Base-by-base conservation (phyloP, 2,329 filamentous ascomycete genomes). In the Endoconidiophora laricicola region DNA sequence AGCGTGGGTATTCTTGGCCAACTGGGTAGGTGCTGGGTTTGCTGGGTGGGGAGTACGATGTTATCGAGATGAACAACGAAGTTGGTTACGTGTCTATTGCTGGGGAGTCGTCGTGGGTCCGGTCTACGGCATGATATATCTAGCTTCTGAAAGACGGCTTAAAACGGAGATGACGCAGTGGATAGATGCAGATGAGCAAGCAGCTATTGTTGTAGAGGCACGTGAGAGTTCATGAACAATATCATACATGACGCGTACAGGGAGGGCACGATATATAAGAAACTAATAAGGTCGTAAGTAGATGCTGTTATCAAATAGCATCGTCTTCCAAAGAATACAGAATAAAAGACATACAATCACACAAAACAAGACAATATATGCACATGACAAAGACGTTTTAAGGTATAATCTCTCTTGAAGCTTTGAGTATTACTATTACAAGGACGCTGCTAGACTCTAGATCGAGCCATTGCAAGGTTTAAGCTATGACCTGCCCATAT, bases 91-190 rank as follows among this genome's bases (percentile, higher is more conserved):
- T 33, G 62, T 90, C 1, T 91, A 83, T 60, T 85, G 84, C 59
- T 94, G 84, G 80, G 87, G 83, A 0, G 74, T 81, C 54, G 66
- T 86, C 0, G 76, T 77, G 0, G 72, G 77, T 49, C 81, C 93
- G 58, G 70, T 85, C 33, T 94, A 86, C 61, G 63, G 91, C 3
- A 61, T 88, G 38, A 63, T 94, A 0, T 90, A 83, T 60, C 64
- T 87, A 12, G 82, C 79, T 0, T 90, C 81, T 57, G 70, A 75
- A 50, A 71, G 81, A 29, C 70, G 70, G 54, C 63, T 88, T 14
- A 71, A 73, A 52, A 67, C 66, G 5, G 73, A 73, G 6, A 73
- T 73, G 0, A 67, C 76, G 12, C 65, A 66, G 44, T 94, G 86
- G 85, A 63, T 81, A 47, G 86, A 79, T 62, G 76, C 71, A 0